These are phyloP conservation scores for Fraxinus pennsylvanica DNA, from an alignment of 257 asterid species.

Conservation along the genomic window DNA sequence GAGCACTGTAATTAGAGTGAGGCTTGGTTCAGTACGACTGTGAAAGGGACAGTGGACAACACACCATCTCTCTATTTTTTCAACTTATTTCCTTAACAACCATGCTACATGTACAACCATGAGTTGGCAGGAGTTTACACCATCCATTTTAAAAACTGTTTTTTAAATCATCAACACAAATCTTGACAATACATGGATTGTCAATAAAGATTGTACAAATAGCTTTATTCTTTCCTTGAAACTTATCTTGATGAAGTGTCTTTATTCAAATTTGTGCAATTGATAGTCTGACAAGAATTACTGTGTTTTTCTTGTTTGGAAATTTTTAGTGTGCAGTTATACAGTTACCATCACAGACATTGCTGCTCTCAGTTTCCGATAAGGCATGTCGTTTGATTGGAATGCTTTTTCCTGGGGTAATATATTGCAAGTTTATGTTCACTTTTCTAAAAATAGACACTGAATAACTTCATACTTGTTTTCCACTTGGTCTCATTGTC, in stretches of 20 bases:
- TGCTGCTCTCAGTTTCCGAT: constrained; percentile 78
- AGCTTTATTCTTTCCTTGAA: not conserved
- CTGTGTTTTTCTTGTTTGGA: constrained; percentile 23
- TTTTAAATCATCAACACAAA: too few species aligned
- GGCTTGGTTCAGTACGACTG: not conserved
- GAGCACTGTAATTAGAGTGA: not conserved
- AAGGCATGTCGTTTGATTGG: constrained; percentile 83
- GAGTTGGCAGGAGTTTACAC: too few species aligned
- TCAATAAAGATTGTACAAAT: too few species aligned
- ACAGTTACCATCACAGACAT: constrained; percentile 82
- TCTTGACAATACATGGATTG: too few species aligned
- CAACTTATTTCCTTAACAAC: not conserved
- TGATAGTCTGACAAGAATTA: constrained; percentile 2
- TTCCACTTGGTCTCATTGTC: constrained; percentile 1
- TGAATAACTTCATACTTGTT: too few species aligned
- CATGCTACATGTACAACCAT: too few species aligned
- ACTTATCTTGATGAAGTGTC: too few species aligned
- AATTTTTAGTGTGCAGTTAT: constrained; percentile 78
- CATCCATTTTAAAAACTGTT: too few species aligned
- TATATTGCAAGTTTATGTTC: too few species aligned
- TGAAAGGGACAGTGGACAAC: not conserved
- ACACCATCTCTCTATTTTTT: not conserved
- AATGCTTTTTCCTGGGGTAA: constrained; percentile 8
- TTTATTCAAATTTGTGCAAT: too few species aligned
- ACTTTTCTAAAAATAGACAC: not conserved